phyloP scores from a whole-genome alignment of 345 rosid genomes.

The Conringia planisiliqua region DNA sequence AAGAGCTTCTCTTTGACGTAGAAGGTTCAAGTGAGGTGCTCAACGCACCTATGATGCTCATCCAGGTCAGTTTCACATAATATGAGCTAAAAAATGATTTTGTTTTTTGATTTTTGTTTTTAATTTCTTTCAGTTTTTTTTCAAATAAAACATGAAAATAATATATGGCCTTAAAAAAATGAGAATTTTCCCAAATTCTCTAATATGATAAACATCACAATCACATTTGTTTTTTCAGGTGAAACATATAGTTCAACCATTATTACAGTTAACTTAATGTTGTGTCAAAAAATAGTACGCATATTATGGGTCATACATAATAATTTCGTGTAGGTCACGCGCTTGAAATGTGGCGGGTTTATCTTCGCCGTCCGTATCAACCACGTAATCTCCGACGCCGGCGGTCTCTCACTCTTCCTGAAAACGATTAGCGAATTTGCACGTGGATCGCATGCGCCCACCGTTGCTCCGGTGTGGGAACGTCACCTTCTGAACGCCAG shows the following conservation, averaged over 20 bases:
- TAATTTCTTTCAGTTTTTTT: not conserved
- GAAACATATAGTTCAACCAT: not conserved
- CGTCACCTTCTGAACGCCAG: conserved; percentile 31
- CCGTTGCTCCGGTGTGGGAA: conserved; percentile 35
- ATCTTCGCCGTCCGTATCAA: conserved; percentile 29
- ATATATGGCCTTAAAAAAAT: not conserved
- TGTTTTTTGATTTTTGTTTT: not conserved
- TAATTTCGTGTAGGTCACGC: conserved; percentile 28
- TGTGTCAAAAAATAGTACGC: too few relatives aligned
- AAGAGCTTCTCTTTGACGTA: conserved; percentile 34
- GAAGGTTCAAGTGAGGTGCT: conserved; percentile 26
- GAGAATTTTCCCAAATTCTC: not conserved
- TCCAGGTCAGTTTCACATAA: conserved; percentile 26
- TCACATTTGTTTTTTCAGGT: not conserved
- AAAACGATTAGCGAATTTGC: conserved; percentile 22
- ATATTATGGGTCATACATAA: not conserved
- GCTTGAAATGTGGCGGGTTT: conserved; percentile 39
- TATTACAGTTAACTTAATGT: not conserved
- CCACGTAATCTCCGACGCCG: conserved; percentile 29
- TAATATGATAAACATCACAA: not conserved
- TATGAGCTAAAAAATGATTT: not conserved
- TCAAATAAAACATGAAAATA: not conserved
- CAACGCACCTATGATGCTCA: conserved; percentile 30
- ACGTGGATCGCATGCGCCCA: conserved; percentile 23
- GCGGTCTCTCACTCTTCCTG: conserved; percentile 25